Evolutionary conservation across 352 stramenopile species (phyloP).

Genomic region (Phytopythium chamaehyphon): DNA sequence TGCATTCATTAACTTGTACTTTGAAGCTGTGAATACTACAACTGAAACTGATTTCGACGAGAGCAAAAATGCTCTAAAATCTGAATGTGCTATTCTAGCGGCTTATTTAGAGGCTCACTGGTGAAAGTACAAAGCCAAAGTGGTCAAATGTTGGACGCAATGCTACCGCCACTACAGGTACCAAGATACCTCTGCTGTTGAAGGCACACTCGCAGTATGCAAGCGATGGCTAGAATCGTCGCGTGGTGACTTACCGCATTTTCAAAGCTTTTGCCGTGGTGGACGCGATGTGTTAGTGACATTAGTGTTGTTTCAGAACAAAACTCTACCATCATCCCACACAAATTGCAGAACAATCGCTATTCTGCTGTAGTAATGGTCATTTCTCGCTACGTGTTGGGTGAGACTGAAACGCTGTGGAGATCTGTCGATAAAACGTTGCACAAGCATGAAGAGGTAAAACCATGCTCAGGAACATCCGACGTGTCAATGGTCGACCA

Average conservation of each 20-base stretch:
- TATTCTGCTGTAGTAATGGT: background rate
- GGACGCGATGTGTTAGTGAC: background rate
- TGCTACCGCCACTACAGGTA: background rate
- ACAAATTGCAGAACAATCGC: background rate
- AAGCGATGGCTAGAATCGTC: background rate
- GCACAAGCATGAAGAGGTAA: background rate
- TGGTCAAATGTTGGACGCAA: background rate
- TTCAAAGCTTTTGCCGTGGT: background rate
- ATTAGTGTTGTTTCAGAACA: background rate
- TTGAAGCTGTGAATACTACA: background rate
- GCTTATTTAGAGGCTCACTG: background rate
- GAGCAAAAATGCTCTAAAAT: no score
- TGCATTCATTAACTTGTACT: background rate
- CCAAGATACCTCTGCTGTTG: background rate
- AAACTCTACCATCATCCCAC: background rate
- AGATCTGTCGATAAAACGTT: background rate
- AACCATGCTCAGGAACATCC: background rate
- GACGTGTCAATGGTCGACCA: background rate
- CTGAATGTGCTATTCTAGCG: background rate
- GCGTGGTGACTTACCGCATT: background rate
- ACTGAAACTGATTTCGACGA: background rate
- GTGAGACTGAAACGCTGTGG: background rate
- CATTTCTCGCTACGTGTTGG: background rate
- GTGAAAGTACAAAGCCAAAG: conserved; percentile 2
- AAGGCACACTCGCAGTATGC: background rate